Evolutionary conservation across 768 basidiomycete species (phyloP).

Genomic region (Lactarius sanguifluus): DNA sequence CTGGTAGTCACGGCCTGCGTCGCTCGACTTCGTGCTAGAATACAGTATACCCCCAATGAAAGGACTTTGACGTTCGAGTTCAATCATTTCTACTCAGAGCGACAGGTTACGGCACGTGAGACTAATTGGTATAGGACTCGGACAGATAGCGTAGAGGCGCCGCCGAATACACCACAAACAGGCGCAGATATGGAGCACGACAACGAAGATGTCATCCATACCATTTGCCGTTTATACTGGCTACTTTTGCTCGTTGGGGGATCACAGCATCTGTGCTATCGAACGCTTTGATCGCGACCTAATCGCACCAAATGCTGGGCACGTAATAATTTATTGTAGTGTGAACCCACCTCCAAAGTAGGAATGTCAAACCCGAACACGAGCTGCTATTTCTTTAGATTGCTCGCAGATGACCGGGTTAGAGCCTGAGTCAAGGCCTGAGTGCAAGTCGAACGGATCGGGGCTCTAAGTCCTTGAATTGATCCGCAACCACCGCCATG

Average conservation of each 20-base stretch:
- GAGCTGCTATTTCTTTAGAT: slow-evolving; percentile 71
- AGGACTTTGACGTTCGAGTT: background rate
- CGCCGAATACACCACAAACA: no score
- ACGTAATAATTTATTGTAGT: background rate
- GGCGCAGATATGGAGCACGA: background rate
- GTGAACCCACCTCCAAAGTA: slow-evolving; percentile 44
- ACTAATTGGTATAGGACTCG: background rate
- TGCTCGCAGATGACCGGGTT: slow-evolving; percentile 58
- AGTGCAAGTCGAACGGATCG: no score
- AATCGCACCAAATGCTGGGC: slow-evolving; percentile 8
- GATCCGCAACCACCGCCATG: no score
- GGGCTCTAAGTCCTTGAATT: no score
- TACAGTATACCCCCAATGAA: background rate
- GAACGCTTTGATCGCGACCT: slow-evolving; percentile 89
- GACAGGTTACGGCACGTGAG: background rate
- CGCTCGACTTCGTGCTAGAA: background rate
- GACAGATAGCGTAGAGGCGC: background rate
- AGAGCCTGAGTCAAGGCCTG: no score
- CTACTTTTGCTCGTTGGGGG: slow-evolving; percentile 65
- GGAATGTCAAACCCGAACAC: slow-evolving; percentile 91
- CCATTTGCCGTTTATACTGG: slow-evolving; percentile 65
- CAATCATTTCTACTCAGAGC: background rate
- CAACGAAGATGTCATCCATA: slow-evolving; percentile 48
- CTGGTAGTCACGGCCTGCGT: background rate
- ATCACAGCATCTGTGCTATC: slow-evolving; percentile 59